These are phyloP conservation scores for Coprinopsis cinerea DNA, from an alignment of 768 basidiomycete genomes.

Conservation along the genomic window DNA sequence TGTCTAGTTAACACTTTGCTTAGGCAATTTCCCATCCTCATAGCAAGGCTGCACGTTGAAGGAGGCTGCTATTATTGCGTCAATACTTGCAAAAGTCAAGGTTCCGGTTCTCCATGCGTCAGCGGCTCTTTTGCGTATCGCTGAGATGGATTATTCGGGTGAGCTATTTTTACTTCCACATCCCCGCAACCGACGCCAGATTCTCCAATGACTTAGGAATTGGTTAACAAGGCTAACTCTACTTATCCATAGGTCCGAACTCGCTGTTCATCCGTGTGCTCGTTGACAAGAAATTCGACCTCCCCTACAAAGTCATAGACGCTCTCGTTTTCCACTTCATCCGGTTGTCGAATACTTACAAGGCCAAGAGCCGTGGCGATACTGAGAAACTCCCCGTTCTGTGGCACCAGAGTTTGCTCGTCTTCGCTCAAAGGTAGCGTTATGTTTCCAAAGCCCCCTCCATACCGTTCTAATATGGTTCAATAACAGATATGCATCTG, in stretches of 20 bases:
- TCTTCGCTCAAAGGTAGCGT: slow-evolving; percentile 83
- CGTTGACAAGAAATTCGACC: slow-evolving; percentile 94
- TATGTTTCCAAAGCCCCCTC: background rate
- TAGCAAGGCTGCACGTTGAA: slow-evolving; percentile 80
- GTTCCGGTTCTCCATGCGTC: slow-evolving; percentile 97
- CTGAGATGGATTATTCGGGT: slow-evolving; percentile 97
- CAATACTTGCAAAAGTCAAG: slow-evolving; percentile 83
- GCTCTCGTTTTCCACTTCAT: slow-evolving; percentile 98
- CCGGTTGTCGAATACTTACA: slow-evolving; percentile 88
- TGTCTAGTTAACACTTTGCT: background rate
- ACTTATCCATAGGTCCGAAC: slow-evolving; percentile 62
- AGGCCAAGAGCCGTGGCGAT: slow-evolving; percentile 62
- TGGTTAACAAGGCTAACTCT: too few relatives aligned
- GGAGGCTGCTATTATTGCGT: slow-evolving; percentile 92
- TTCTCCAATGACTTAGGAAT: too few relatives aligned
- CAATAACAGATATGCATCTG: slow-evolving; percentile 73
- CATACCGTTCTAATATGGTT: background rate
- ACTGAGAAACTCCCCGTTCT: slow-evolving; percentile 86
- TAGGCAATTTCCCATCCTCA: slow-evolving; percentile 5
- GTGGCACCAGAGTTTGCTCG: slow-evolving; percentile 96
- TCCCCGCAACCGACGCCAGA: background rate
- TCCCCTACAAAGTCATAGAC: slow-evolving; percentile 97
- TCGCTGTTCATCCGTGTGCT: slow-evolving; percentile 96
- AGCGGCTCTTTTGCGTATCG: slow-evolving; percentile 87
- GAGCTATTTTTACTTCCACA: background rate